Base-by-base conservation (phyloP, 345 rosid species). In the Theobroma cacao region DNA sequence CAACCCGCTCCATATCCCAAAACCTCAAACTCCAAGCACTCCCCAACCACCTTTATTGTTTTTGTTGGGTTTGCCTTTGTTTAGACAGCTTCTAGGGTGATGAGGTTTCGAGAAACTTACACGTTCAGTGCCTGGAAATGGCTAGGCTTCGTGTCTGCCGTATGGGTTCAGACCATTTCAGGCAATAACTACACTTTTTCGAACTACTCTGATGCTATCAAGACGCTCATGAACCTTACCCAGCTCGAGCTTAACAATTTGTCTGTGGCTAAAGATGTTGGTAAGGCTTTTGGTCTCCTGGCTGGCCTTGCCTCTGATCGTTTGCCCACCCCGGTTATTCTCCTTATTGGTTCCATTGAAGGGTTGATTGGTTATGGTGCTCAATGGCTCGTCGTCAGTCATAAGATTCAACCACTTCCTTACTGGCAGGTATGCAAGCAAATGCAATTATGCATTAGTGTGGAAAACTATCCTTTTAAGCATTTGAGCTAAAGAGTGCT, bases 171-270 rank as follows among this genome's bases (percentile, higher is more conserved):
- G 82, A 62, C 94, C 74, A 84, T 95, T 48, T 92, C 99, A 28
- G 99, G 99, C 82, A 95, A 95, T 88, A 95, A 95, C 77, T 93
- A 95, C 87, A 89, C 97, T 1, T 95, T 95, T 84, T 91, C 99
- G 1, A 93, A 95, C 74, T 95, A 95, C 84, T 95, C 99, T 0
- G 93, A 89, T 14, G 93, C 97, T 73, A 85, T 95, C 56, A 95
- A 95, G 62, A 81, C 92, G 28, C 91, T 95, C 9, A 95, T 95
- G 99, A 87, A 79, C 79, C 90, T 95, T 58, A 93, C 92, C 36
- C 99, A 93, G 59, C 90, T 92, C 52, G 72, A 95, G 43, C 97
- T 95, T 41, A 95, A 95, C 86, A 87, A 86, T 77, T 81, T 93
- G 13, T 95, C 98, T 0, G 98, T 93, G 0, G 98, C 97, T 13